Conservation (phyloP, 345 rosid genomes). For the Murraya koenigii region DNA sequence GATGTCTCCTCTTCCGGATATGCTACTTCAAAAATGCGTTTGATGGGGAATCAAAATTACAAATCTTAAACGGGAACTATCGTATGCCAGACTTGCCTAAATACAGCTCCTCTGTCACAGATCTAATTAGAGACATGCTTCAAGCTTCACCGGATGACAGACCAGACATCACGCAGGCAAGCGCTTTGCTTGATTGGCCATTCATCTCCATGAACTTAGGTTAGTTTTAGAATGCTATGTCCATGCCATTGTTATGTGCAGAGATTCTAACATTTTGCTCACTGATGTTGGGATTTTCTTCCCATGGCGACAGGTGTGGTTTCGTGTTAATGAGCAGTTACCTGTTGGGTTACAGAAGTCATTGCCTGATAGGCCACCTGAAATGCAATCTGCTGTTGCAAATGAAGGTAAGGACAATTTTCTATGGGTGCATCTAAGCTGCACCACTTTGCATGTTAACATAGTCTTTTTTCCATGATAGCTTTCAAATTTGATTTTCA, state of each 20-base stretch:
- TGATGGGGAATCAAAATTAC: constrained; percentile 97
- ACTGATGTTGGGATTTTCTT: constrained; percentile 50
- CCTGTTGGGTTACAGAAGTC: constrained; percentile 77
- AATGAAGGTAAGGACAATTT: constrained; percentile 46
- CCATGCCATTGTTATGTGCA: constrained; percentile 24
- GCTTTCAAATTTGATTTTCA: not conserved
- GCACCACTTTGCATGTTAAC: not conserved
- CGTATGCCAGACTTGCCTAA: constrained; percentile 84
- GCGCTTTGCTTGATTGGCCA: constrained; percentile 75
- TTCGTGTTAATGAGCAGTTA: constrained; percentile 87
- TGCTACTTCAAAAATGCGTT: constrained; percentile 93
- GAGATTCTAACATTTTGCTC: constrained; percentile 40
- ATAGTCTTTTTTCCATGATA: not conserved
- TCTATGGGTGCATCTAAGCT: not conserved
- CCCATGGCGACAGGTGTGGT: constrained; percentile 81
- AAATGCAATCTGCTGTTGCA: constrained; percentile 44
- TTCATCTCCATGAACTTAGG: constrained; percentile 74
- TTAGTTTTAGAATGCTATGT: constrained; percentile 59
- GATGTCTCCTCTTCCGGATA: constrained; percentile 92
- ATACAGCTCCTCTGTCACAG: constrained; percentile 59
- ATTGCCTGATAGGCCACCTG: constrained; percentile 80
- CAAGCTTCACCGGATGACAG: constrained; percentile 88
- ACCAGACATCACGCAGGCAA: constrained; percentile 98
- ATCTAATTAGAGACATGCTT: constrained; percentile 85
- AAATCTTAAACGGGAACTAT: constrained; percentile 89